phyloP scores from a whole-genome alignment of 2,329 filamentous ascomycete genomes.

The Clonostachys chloroleuca region DNA sequence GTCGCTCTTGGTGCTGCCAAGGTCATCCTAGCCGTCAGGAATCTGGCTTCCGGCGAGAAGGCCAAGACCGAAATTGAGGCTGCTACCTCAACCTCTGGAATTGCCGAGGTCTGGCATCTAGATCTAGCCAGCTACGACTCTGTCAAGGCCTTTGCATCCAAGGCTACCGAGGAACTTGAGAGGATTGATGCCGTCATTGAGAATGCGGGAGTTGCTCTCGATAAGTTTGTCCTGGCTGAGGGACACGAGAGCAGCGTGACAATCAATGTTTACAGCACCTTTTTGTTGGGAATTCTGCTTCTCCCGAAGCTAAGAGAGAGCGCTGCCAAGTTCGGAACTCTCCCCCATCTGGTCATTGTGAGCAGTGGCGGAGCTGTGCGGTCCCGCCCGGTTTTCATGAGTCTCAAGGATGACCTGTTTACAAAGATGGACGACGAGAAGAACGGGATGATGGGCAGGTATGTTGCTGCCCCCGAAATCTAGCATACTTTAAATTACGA shows the following conservation, averaged over 20 bases:
- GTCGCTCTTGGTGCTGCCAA: conserved; percentile 16
- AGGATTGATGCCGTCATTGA: conserved; percentile 1
- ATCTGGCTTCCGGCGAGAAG: conserved; percentile 2
- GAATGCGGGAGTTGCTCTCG: conserved; percentile 1
- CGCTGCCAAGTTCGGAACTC: conserved; percentile 20
- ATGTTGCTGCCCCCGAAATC: background rate
- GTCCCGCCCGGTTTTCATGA: background rate
- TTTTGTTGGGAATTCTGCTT: conserved; percentile 34
- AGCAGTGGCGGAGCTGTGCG: conserved; percentile 24
- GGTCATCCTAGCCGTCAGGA: conserved; percentile 24
- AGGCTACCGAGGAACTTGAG: background rate
- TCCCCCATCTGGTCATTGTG: conserved; percentile 29
- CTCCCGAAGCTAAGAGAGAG: conserved; percentile 33
- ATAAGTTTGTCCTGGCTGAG: background rate
- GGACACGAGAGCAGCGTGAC: conserved; percentile 3
- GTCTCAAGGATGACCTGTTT: background rate
- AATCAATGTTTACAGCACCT: conserved; percentile 20
- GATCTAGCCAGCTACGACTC: conserved; percentile 20
- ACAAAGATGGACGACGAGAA: conserved; percentile 1
- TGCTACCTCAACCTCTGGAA: background rate
- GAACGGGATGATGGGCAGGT: background rate
- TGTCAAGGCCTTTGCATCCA: conserved; percentile 1
- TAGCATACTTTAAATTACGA: too few relatives aligned
- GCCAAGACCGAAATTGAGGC: conserved; percentile 1
- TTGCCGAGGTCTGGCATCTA: conserved; percentile 31